Evolutionary conservation across 257 asterid species (phyloP).

Genomic region (Solanum commersonii): DNA sequence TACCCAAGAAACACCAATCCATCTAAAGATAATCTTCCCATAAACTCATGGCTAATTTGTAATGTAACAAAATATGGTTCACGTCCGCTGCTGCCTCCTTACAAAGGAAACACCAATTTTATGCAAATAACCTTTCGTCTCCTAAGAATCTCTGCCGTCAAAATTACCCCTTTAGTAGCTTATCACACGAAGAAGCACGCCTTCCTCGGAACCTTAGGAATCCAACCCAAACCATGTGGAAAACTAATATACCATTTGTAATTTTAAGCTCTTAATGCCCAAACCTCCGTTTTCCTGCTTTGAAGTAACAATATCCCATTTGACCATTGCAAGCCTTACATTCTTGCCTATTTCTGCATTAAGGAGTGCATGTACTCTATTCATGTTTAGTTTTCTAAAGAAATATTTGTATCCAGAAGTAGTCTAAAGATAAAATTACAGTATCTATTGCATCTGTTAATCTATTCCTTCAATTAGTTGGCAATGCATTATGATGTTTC

Average conservation of each 20-base stretch:
- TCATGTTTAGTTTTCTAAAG: background rate
- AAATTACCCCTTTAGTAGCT: background rate
- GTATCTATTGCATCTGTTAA: background rate
- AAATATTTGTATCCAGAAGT: background rate
- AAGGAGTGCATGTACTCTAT: background rate
- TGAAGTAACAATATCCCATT: background rate
- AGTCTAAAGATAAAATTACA: background rate
- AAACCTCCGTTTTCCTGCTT: background rate
- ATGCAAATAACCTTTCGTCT: background rate
- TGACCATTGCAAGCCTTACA: background rate
- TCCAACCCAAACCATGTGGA: background rate
- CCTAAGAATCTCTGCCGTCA: background rate
- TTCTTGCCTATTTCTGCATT: background rate
- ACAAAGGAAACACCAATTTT: background rate
- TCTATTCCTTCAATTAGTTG: background rate
- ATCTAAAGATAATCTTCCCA: background rate
- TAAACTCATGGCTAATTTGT: background rate
- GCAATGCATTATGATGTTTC: background rate
- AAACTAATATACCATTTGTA: background rate
- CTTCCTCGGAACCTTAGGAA: background rate
- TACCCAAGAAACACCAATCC: background rate
- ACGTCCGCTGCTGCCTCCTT: background rate
- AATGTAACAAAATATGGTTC: background rate
- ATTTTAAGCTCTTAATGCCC: background rate
- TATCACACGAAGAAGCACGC: background rate